Percentiles rank a stretch among this genome's conserved stretches.
These are phyloP conservation scores for Camelina hispida DNA, from an alignment of 345 rosid species.

Conservation along the genomic window DNA sequence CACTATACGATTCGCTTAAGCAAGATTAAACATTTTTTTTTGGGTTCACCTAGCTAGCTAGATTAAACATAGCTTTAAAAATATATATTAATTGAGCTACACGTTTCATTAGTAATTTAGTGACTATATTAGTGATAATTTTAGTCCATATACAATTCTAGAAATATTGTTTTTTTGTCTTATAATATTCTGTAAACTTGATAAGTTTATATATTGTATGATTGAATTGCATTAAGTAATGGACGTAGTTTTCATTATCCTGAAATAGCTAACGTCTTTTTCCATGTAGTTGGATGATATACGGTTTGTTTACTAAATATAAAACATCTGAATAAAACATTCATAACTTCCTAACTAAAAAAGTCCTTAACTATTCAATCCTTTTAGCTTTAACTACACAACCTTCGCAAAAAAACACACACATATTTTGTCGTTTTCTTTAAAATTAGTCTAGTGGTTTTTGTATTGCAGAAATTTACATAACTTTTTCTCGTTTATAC, in stretches of 20 bases:
- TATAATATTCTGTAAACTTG: neutral
- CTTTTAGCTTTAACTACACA: neutral
- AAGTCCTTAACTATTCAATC: neutral
- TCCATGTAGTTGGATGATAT: slow-evolving; percentile 30
- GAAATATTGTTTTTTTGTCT: no score
- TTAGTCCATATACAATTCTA: neutral
- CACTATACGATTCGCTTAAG: no score
- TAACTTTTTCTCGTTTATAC: neutral
- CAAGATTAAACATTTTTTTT: neutral
- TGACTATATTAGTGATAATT: neutral
- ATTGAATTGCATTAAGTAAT: slow-evolving; percentile 15
- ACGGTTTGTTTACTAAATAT: neutral
- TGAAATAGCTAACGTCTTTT: neutral
- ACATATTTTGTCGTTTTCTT: neutral
- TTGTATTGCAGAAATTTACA: neutral
- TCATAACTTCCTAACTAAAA: neutral
- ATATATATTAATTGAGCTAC: neutral
- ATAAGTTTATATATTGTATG: neutral
- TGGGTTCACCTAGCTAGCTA: no score
- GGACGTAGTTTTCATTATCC: neutral
- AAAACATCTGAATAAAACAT: neutral
- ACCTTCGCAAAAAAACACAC: neutral
- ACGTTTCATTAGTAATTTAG: neutral
- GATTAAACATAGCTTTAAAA: no score
- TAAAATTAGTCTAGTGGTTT: neutral